Conservation (phyloP, 805 yeast species). For the Isabelozyma gotoi region DNA sequence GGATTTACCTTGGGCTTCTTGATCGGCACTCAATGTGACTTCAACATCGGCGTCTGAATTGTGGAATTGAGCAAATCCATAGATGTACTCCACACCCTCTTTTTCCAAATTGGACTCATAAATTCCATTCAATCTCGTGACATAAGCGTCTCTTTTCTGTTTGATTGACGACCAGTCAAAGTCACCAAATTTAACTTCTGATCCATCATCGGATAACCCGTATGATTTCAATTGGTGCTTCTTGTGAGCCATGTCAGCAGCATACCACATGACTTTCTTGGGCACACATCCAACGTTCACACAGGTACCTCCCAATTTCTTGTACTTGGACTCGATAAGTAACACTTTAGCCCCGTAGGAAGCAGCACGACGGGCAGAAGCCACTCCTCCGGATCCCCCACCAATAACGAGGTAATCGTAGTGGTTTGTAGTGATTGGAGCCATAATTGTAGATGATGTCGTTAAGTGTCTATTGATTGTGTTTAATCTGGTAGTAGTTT, state of each 20-base stretch:
- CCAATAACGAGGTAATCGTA: slow-evolving; percentile 95
- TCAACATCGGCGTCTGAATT: slow-evolving; percentile 68
- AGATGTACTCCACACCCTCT: slow-evolving; percentile 85
- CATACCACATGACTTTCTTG: slow-evolving; percentile 98
- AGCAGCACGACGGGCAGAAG: slow-evolving; percentile 97
- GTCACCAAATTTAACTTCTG: slow-evolving; percentile 45
- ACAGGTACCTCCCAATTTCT: slow-evolving; percentile 91
- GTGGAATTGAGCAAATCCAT: slow-evolving; percentile 82
- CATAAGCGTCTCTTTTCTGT: slow-evolving; percentile 88
- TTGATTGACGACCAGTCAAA: slow-evolving; percentile 86
- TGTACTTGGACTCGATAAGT: slow-evolving; percentile 70
- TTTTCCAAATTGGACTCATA: slow-evolving; percentile 83
- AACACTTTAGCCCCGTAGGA: slow-evolving; percentile 86
- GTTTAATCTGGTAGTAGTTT: slow-evolving; percentile 18
- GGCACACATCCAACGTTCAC: slow-evolving; percentile 99
- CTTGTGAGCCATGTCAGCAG: slow-evolving; percentile 82
- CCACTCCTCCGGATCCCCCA: slow-evolving; percentile 99
- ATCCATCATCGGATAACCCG: slow-evolving; percentile 67
- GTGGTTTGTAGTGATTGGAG: slow-evolving; percentile 46
- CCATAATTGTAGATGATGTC: slow-evolving; percentile 44
- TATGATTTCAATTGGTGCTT: slow-evolving; percentile 75
- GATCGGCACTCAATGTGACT: slow-evolving; percentile 53
- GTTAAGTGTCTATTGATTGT: slow-evolving; percentile 31
- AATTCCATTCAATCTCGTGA: slow-evolving; percentile 84
- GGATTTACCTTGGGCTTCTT: slow-evolving; percentile 29